Evolutionary conservation across 163 green algal species (phyloP), one percentile per base, ranked within the genome.

Genomic region (Scenedesmus sp.): DNA sequence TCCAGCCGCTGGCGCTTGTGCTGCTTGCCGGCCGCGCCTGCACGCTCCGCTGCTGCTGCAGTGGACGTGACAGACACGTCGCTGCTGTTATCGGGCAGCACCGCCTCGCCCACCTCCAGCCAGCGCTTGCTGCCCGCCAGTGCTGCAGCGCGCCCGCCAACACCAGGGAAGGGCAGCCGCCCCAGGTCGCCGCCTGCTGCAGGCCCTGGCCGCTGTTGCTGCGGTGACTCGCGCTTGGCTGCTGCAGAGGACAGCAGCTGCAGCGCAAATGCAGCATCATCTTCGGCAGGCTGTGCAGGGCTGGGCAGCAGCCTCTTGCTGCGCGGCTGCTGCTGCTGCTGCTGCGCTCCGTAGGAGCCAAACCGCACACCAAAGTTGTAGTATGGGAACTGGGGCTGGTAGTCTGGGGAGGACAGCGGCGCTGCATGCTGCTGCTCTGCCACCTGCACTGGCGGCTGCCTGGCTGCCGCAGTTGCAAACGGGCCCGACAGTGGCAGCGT

Each of bases 161-260:
- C 23, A 52, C 70, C 70, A 52, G 70, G 70, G 23, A 79, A 79
- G 20, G 70, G 70, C 70, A 79, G 70, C 70, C 70, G 46, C 23
- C 70, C 70, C 23, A 79, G 70, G 6, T 79, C 70, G 13, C 52
- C 70, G 52, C 70, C 70, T 79, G 79, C 79, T 62, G 79, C 52
- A 60, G 79, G 79, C 15, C 79, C 79, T n/a, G 79, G 16, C 56
- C 23, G 26, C 84, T 81, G 84, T 64, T 82, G 83, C 83, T 84
- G 89, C 70, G 70, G 70, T 52, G 70, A 79, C 23, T 12, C 23
- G 70, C 23, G 70, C 4, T 79, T 46, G 12, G 70, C 70, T 79
- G 70, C 70, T 79, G 70, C 70, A 79, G 23, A 79, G 70, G 70
- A 79, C 70, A 79, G 23, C 70, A 79, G 70, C 70, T 79, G 70